Evolutionary conservation across 768 basidiomycete genomes (phyloP), one percentile per base, ranked within the genome.

Genomic region (Xerocomellus amylosporus): DNA sequence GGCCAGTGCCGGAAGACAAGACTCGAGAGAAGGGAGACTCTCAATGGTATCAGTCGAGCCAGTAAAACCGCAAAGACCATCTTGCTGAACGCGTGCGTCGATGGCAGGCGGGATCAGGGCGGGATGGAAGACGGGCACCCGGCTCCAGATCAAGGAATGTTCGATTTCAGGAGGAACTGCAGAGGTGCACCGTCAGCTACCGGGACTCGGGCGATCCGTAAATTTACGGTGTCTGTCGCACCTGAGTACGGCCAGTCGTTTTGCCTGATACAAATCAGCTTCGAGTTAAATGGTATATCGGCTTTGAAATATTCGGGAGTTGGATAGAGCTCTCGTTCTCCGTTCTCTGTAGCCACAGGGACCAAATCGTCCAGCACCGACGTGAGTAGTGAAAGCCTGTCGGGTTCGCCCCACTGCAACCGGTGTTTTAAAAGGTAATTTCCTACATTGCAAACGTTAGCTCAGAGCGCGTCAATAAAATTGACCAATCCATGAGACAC

Each of bases 171-270:
- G 63, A 3, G 90, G 90, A 12, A 91, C 90, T 77, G 30, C 8
- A 24, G 3, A 38, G 24, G 34, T 30, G n/a, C 2, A 44, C 17
- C 41, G 34, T 53, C 39, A 58, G 34, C 33, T 9, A 49, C 31
- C 9, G 12, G 26, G 22, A 31, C 15, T 37, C 15, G n/a, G 4
- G 22, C 6, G 28, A 40, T 40, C 36, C 12, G 38, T 15, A 34
- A 51, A 36, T 20, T 7, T 19, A 52, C 15, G 34, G 26, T 33
- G 42, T 30, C 33, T 48, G 10, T 42, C 76, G 50, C 61, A 87
- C 88, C 83, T 8, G 88, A 91, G 69, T 94, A 94, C 0, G 91
- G 91, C 91, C 91, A 94, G 65, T 92, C 90, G 63, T 93, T 91
- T 62, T 76, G 84, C 43, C 87, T 87, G 56, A 92, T 83, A 62